phyloP scores from a whole-genome alignment of 306 rosid genomes.

The Fragaria ananassa region DNA sequence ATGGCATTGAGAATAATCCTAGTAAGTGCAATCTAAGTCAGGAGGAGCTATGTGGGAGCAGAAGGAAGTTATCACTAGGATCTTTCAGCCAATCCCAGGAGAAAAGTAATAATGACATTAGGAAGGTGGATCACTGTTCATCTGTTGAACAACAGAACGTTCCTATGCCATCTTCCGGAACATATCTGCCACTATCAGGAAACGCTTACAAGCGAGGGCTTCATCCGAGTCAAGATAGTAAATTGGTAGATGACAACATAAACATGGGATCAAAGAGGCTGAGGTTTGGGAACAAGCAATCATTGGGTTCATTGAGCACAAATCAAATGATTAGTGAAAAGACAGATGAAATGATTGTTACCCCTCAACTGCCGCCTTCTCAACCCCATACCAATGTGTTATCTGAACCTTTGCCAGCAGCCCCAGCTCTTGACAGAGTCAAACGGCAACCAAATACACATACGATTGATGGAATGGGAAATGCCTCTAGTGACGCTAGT shows the following conservation, averaged over 20 bases:
- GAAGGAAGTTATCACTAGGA: slow-evolving; percentile 27
- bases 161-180: slow-evolving; percentile 1
- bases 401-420: not conserved
- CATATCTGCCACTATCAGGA: not conserved
- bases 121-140: not conserved
- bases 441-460: slow-evolving; percentile 8
- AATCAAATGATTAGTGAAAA: not conserved
- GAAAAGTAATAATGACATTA: slow-evolving; percentile 6
- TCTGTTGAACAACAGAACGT: not conserved
- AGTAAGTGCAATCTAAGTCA: slow-evolving; percentile 12
- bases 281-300: slow-evolving; percentile 5
- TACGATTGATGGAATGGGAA: slow-evolving; percentile 2
- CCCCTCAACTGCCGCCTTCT: not conserved
- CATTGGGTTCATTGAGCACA: slow-evolving; percentile 4
- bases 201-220: not conserved
- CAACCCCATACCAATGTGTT: not conserved
- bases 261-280: slow-evolving; percentile 14
- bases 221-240: slow-evolving; percentile 10
- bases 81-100: slow-evolving; percentile 13
- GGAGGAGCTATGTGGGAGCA: slow-evolving; percentile 23
- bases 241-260: not conserved
- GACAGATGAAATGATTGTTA: not conserved
- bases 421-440: not conserved
- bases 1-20: not conserved
- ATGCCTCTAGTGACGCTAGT: not conserved